Evolutionary conservation across 257 asterid species (phyloP).

Genomic region (Capsicum rhomboideum): DNA sequence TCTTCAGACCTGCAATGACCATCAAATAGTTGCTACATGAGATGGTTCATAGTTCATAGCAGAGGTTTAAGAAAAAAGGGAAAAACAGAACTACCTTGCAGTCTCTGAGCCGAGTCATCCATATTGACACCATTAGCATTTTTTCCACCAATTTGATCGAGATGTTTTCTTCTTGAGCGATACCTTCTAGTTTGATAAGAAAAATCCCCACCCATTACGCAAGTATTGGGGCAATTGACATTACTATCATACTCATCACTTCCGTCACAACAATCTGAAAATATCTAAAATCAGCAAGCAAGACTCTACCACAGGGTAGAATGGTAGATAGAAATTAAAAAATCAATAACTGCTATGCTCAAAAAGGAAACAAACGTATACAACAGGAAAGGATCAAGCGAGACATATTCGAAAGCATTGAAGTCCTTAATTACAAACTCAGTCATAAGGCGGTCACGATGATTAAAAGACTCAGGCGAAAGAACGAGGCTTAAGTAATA

Average conservation of each 20-base stretch:
- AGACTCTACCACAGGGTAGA: background rate
- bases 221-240: conserved; percentile 56
- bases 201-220: conserved; percentile 79
- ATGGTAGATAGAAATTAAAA: conserved; percentile 2
- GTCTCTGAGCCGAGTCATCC: conserved; percentile 42
- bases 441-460: background rate
- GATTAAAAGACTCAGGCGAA: background rate
- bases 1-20: conserved; percentile 56
- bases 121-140: conserved; percentile 28
- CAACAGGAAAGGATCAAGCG: background rate
- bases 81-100: conserved; percentile 33
- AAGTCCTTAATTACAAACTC: background rate
- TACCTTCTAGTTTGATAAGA: conserved; percentile 36
- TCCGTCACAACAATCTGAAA: conserved; percentile 94
- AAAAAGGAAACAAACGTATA: background rate
- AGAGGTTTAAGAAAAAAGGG: background rate
- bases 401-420: background rate
- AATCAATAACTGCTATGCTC: background rate
- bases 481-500: background rate
- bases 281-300: conserved; percentile 6
- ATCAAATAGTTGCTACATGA: conserved; percentile 7
- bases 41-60: background rate
- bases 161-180: conserved; percentile 15
- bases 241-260: conserved; percentile 88
- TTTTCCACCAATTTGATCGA: conserved; percentile 20